Evolutionary conservation across 345 rosid species (phyloP).

Genomic region (Schrenkiella parvula): DNA sequence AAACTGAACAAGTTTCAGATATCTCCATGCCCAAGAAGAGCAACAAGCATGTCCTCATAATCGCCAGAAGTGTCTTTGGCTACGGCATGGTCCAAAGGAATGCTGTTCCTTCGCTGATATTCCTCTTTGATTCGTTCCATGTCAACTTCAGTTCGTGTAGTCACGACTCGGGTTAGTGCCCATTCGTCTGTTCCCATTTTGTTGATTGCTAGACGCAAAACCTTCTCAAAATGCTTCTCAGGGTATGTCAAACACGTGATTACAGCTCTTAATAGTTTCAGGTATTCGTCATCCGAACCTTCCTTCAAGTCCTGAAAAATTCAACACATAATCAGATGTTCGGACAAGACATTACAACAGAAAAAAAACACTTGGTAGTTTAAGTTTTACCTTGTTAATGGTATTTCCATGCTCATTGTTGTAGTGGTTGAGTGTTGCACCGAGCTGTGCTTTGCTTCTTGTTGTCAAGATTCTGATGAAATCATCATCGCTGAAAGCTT

Average conservation of each 20-base stretch:
- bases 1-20: constrained; percentile 30
- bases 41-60: constrained; percentile 63
- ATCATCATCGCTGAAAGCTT: constrained; percentile 74
- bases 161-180: constrained; percentile 64
- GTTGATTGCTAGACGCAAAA: constrained; percentile 58
- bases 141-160: constrained; percentile 69
- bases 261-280: constrained; percentile 49
- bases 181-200: constrained; percentile 75
- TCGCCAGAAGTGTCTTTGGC: constrained; percentile 61
- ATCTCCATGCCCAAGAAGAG: constrained; percentile 48
- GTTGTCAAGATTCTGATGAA: constrained; percentile 76
- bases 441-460: constrained; percentile 81
- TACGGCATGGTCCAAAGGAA: constrained; percentile 56
- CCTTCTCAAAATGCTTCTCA: constrained; percentile 60
- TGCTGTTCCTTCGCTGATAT: constrained; percentile 54
- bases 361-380: background rate
- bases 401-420: constrained; percentile 64
- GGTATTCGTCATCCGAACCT: constrained; percentile 57
- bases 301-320: constrained; percentile 49
- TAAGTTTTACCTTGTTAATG: constrained; percentile 67
- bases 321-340: background rate
- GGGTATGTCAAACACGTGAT: constrained; percentile 60
- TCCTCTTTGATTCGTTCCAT: constrained; percentile 65
- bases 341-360: background rate
- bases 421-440: constrained; percentile 83